phyloP scores from a whole-genome alignment of 495 filamentous ascomycete genomes.

The Pyrenula aspistea region DNA sequence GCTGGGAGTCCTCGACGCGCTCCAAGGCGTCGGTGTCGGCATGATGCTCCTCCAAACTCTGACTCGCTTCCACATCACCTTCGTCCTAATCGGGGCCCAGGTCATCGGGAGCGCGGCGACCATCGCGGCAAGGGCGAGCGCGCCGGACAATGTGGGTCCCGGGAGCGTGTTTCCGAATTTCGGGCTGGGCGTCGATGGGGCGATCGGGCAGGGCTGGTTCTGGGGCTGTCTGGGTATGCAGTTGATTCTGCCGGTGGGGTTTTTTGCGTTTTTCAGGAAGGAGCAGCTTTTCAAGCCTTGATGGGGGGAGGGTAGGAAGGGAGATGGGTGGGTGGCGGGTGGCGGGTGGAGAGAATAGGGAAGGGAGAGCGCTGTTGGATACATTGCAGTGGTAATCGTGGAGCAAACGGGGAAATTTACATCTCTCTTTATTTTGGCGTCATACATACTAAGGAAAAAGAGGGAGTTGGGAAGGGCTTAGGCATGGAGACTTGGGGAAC shows the following conservation, averaged over 20 bases:
- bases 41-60: slow-evolving; percentile 55
- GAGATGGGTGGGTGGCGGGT: neutral
- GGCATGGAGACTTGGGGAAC: too few species aligned
- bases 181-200: slow-evolving; percentile 24
- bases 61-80: slow-evolving; percentile 45
- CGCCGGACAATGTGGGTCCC: slow-evolving; percentile 45
- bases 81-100: slow-evolving; percentile 44
- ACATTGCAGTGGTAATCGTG: too few species aligned
- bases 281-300: slow-evolving; percentile 48
- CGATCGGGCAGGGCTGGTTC: slow-evolving; percentile 37
- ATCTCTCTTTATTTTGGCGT: too few species aligned
- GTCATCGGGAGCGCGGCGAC: slow-evolving; percentile 43
- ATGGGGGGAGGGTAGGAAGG: neutral
- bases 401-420: too few species aligned
- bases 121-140: slow-evolving; percentile 44
- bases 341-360: too few species aligned
- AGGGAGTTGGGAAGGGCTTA: too few species aligned
- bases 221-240: slow-evolving; percentile 45
- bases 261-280: slow-evolving; percentile 48
- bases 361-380: too few species aligned
- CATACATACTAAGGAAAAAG: too few species aligned
- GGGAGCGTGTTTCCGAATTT: slow-evolving; percentile 50
- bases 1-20: slow-evolving; percentile 49
- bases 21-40: slow-evolving; percentile 51
- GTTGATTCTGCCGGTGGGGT: slow-evolving; percentile 38